phyloP scores from a whole-genome alignment of 208 protist species.

The Tritrichomonas musculus region DNA sequence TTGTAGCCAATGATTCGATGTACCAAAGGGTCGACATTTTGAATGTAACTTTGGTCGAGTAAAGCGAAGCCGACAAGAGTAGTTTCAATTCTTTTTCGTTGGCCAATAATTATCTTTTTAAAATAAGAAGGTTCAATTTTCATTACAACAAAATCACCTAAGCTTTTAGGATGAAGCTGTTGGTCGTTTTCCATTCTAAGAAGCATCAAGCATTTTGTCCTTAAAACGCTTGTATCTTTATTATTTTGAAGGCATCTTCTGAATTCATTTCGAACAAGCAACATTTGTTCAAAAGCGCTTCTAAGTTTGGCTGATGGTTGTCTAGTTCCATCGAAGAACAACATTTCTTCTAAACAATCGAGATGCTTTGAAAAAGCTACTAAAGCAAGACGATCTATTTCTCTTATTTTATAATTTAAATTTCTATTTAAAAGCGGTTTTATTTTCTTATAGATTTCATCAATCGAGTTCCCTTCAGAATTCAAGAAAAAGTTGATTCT shows the following conservation, averaged over 20 bases:
- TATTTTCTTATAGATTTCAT: background rate
- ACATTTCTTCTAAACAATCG: background rate
- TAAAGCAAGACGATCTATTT: background rate
- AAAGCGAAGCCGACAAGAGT: background rate
- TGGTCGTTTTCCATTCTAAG: background rate
- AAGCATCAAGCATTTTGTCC: background rate
- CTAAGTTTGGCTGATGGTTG: background rate
- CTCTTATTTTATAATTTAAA: background rate
- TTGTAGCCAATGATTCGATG: slow-evolving; percentile 7
- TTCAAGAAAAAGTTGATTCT: background rate
- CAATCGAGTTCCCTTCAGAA: background rate
- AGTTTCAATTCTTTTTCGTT: background rate
- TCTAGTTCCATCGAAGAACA: background rate
- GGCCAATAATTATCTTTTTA: background rate
- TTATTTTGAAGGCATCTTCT: background rate
- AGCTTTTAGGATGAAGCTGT: background rate
- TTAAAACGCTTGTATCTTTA: background rate
- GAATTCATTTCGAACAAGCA: background rate
- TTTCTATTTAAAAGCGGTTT: background rate
- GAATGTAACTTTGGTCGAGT: background rate
- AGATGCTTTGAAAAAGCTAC: background rate
- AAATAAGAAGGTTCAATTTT: background rate
- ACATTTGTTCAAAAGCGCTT: background rate
- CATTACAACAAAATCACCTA: background rate
- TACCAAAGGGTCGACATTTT: background rate